phyloP scores from a whole-genome alignment of 108 stramenopile genomes.

The Seminavis robusta region DNA sequence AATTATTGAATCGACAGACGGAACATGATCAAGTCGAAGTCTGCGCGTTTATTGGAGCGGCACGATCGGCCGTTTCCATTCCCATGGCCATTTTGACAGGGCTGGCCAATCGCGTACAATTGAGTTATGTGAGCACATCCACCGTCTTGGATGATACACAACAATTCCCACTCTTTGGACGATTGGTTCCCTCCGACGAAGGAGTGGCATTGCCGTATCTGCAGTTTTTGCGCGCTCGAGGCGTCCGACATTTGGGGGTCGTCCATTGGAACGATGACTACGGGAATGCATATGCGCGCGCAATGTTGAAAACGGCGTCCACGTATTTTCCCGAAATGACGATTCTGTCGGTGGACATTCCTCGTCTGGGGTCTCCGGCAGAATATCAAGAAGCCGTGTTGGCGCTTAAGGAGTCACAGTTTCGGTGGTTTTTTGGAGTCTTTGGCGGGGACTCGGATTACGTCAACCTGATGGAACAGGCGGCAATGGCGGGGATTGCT shows the following conservation, averaged over 20 bases:
- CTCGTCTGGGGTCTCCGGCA: not conserved
- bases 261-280: constrained; percentile 28
- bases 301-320: constrained; percentile 7
- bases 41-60: constrained; percentile 12
- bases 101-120: constrained; percentile 6
- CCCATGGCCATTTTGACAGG: constrained; percentile 17
- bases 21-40: too few relatives aligned
- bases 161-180: constrained; percentile 20
- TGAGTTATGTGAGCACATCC: constrained; percentile 10
- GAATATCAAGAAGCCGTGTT: not conserved
- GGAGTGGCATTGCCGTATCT: not conserved
- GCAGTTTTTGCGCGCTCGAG: not conserved
- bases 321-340: constrained; percentile 11
- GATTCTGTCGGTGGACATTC: constrained; percentile 8
- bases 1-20: not conserved
- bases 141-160: constrained; percentile 14
- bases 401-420: constrained; percentile 1
- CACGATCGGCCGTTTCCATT: constrained; percentile 5
- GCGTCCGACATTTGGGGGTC: constrained; percentile 10
- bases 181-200: constrained; percentile 17
- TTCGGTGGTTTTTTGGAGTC: constrained; percentile 34
- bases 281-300: constrained; percentile 25
- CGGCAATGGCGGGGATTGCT: constrained; percentile 29
- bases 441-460: constrained; percentile 4
- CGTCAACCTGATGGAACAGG: constrained; percentile 29